Base-by-base conservation (phyloP, 1,139 yeast species). In the Yamadazyma sp. region DNA sequence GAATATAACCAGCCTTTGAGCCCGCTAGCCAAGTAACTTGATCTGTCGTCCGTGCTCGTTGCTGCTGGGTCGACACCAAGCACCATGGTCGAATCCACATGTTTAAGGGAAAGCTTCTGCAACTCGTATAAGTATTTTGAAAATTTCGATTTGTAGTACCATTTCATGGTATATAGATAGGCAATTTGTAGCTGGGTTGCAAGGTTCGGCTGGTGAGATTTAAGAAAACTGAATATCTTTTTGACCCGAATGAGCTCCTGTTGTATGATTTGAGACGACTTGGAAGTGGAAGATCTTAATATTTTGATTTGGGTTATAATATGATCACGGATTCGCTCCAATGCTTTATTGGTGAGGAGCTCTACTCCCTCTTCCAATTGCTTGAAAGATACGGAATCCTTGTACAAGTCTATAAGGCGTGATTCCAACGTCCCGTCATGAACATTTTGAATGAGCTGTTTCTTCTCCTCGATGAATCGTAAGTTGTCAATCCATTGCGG, bases 131-230 rank as follows among this genome's bases (percentile, higher is more conserved):
- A 65, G 60, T 91, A 92, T 50, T 92, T 81, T 17, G 84, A 81
- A 56, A 92, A 91, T 49, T 86, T 77, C 39, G 85, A 75, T 43
- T 75, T 73, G 58, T 92, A 92, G 64, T 92, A 92, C 98, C 98
- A 92, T 53, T 77, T 73, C 88, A 91, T 89, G 2, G 98, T 91
- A 54, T 80, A 83, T 10, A 83, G 66, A 57, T 92, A 92, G 0
- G 97, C 98, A 51, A 77, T 75, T 44, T 81, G 75, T 33, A 92
- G 70, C 51, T 88, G 95, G n/a, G 66, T 57, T 0, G 95, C 91
- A 40, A 92, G 63, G n/a, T 79, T 73, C 4, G 75, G 71, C 44
- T 86, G 79, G 37, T 79, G 77, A 3, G 61, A 50, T 6, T 66
- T 59, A 27, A 92, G 59, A 48, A 86, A 89, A 2, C 64, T 64